phyloP scores from a whole-genome alignment of 2,329 filamentous ascomycete genomes.

The Diatrype stigma region DNA sequence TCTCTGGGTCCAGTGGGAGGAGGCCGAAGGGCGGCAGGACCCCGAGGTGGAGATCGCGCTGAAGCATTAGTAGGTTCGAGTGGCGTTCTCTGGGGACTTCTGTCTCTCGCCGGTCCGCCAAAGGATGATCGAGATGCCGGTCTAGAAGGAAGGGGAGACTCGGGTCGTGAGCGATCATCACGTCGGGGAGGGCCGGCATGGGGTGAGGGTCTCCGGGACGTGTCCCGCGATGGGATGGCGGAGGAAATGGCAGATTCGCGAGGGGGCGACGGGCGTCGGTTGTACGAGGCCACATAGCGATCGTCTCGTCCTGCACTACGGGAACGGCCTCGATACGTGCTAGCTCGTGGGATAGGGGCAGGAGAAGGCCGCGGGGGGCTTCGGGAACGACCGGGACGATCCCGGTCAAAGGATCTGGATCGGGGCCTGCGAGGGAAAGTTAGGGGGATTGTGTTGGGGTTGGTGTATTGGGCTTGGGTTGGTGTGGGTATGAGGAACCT shows the following conservation, averaged over 20 bases:
- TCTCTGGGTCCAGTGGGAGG: conserved; percentile 46
- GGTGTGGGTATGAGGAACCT: conserved; percentile 31
- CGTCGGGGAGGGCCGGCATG: conserved; percentile 42
- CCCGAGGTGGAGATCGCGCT: conserved; percentile 47
- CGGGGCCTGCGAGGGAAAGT: conserved; percentile 38
- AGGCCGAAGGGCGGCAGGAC: conserved; percentile 48
- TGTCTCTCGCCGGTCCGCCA: conserved; percentile 19
- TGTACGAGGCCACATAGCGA: conserved; percentile 33
- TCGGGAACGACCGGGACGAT: conserved; percentile 33
- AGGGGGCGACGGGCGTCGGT: conserved; percentile 44
- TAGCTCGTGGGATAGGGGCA: conserved; percentile 34
- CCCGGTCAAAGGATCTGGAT: conserved; percentile 49
- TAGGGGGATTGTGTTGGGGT: conserved; percentile 24
- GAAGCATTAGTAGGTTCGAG: conserved; percentile 19
- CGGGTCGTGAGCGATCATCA: conserved; percentile 43
- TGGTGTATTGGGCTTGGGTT: conserved; percentile 11
- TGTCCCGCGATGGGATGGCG: conserved; percentile 44
- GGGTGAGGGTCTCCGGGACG: conserved; percentile 51
- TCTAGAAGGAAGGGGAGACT: conserved; percentile 32
- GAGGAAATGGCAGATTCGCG: conserved; percentile 48
- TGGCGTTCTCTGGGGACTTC: conserved; percentile 20
- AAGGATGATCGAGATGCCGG: conserved; percentile 27
- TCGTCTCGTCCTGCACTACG: conserved; percentile 47
- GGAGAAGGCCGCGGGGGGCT: conserved; percentile 32
- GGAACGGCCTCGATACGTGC: conserved; percentile 49